Percentiles rank a stretch among this genome's conserved stretches.
Evolutionary conservation across 129 eudicot species (phyloP).

Genomic region (Dittrichia graveolens): DNA sequence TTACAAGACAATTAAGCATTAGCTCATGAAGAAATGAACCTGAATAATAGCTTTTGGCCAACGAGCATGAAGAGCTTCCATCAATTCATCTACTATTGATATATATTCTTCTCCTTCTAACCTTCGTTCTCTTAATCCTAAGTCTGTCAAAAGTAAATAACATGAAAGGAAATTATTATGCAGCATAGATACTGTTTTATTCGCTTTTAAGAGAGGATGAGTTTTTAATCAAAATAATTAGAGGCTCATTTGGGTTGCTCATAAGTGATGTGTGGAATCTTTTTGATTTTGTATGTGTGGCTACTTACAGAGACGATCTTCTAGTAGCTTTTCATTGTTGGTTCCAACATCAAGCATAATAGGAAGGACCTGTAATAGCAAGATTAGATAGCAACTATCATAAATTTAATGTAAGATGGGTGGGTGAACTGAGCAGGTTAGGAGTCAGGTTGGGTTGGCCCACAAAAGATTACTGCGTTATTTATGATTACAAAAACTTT

Average conservation of each 20-base stretch:
- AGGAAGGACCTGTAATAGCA: slow-evolving; percentile 73
- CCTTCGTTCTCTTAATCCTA: slow-evolving; percentile 88
- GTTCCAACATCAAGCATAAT: slow-evolving; percentile 99
- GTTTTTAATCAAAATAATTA: background rate
- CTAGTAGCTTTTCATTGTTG: slow-evolving; percentile 90
- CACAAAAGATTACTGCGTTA: background rate
- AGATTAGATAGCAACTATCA: slow-evolving; percentile 17
- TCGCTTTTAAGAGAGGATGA: background rate
- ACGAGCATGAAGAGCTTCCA: slow-evolving; percentile 95
- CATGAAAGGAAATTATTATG: slow-evolving; percentile 19
- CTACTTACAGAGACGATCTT: slow-evolving; percentile 87
- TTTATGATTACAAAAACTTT: background rate
- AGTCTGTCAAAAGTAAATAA: slow-evolving; percentile 53
- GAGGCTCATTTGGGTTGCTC: slow-evolving; percentile 1
- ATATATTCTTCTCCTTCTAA: slow-evolving; percentile 96
- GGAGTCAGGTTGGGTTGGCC: background rate
- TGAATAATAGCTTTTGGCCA: slow-evolving; percentile 99
- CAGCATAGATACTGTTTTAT: slow-evolving; percentile 1
- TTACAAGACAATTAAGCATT: background rate
- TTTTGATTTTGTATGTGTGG: slow-evolving; percentile 3
- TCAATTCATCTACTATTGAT: slow-evolving; percentile 83
- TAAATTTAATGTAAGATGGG: background rate
- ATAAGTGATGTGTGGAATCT: background rate
- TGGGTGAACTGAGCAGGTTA: background rate
- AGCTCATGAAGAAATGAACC: slow-evolving; percentile 43